Evolutionary conservation across 2,329 filamentous ascomycete species (phyloP).

Genomic region (Botrytis tulipae): DNA sequence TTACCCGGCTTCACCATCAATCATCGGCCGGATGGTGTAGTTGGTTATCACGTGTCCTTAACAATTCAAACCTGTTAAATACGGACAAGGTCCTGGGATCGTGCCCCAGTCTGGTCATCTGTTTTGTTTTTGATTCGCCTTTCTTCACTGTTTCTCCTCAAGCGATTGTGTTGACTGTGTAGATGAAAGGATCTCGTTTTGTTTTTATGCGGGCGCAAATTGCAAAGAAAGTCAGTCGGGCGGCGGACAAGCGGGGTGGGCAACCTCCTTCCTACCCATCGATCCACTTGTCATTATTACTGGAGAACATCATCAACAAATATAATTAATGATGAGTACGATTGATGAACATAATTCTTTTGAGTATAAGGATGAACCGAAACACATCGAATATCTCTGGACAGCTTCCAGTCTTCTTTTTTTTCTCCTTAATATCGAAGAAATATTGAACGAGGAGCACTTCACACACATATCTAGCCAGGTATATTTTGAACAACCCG

Average conservation of each 20-base stretch:
- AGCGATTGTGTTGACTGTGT: background rate
- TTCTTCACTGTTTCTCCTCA: background rate
- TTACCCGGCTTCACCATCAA: accelerated
- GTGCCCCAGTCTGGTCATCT: slow-evolving; percentile 5
- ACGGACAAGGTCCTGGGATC: slow-evolving; percentile 13
- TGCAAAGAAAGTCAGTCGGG: background rate
- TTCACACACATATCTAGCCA: background rate
- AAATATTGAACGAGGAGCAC: background rate
- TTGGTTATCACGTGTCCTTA: slow-evolving; percentile 19
- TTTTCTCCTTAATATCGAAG: no score
- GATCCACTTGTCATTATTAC: no score
- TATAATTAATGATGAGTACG: no score
- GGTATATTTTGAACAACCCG: background rate
- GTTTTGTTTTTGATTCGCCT: background rate
- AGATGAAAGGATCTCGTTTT: background rate
- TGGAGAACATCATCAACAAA: no score
- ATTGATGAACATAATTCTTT: background rate
- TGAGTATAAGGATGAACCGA: background rate
- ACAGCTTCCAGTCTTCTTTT: background rate
- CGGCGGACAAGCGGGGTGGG: background rate
- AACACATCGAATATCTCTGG: background rate
- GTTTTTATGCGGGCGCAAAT: background rate
- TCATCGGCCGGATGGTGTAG: slow-evolving; percentile 14
- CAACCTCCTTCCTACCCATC: background rate
- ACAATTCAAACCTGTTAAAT: background rate